Base-by-base conservation (phyloP, 352 stramenopile species). In the Aphanomyces stellatus region DNA sequence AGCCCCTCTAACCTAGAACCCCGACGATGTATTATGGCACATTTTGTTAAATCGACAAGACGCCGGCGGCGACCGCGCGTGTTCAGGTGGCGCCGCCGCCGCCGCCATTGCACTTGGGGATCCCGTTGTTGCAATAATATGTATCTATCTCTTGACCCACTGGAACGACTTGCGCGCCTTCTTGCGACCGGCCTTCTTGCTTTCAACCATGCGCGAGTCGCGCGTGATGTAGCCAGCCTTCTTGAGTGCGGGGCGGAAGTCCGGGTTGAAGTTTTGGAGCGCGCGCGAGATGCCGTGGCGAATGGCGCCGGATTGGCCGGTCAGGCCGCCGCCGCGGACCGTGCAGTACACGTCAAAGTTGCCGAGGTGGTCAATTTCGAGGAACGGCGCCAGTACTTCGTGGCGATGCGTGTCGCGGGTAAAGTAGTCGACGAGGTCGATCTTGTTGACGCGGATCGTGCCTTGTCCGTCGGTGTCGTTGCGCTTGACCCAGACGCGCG, bases 151-250 rank as follows among this genome's bases (percentile, higher is more conserved):
- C 82, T 98, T 98, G 73, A 98, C 93, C 96, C 96, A 99, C 81
- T 99, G 95, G 74, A 96, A 96, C 74, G 93, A 91, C 88, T 98
- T 99, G 70, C 96, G 88, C 5, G 96, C 95, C 82, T 99, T 99
- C 34, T 88, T 79, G 72, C 93, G 90, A 68, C 96, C 96, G 35
- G 94, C 64, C 77, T 98, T 99, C 84, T 99, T 99, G 65, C 92
- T 80, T 81, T 99, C 95, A 53, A 99, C 96, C 79, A 95, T 96
- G 75, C 96, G 78, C 69, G 94, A 79, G 85, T 99, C 96, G 74
- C 95, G 81, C 69, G 85, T 98, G 35, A 99, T 73, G 67, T 97
- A 86, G 65, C 95, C 93, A 41, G 90, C 79, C 69, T 88, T 87
- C 79, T 98, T 98, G 65, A 99, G 86, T 4, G 85, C 72, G 62